A percentile compares a stretch with the other conserved stretches of the same genome.
Conservation (phyloP, 495 filamentous ascomycete genomes). For the Penicillium lagena region DNA sequence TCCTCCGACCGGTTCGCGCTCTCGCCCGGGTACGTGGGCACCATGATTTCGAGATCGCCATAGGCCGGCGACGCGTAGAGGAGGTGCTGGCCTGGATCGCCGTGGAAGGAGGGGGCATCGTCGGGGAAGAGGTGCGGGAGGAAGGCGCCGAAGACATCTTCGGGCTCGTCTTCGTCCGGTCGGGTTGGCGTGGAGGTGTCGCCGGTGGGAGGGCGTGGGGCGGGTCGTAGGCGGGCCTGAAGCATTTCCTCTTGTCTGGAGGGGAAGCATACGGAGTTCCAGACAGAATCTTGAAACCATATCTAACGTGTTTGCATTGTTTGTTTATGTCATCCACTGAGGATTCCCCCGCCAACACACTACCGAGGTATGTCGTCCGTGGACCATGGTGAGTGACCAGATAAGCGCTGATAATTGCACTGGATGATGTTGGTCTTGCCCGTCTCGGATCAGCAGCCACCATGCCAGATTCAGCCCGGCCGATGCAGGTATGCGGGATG, state of each 20-base stretch:
- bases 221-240: constrained; percentile 25
- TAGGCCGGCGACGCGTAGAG: constrained; percentile 60
- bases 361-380: too few relatives aligned
- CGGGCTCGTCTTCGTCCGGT: constrained; percentile 25
- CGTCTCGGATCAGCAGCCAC: too few relatives aligned
- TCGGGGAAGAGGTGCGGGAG: constrained; percentile 72
- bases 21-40: constrained; percentile 32
- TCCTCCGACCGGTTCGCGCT: constrained; percentile 14
- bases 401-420: too few relatives aligned
- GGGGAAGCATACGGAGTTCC: background rate
- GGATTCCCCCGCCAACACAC: too few relatives aligned
- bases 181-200: constrained; percentile 7
- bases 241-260: constrained; percentile 12
- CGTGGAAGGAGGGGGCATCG: constrained; percentile 66
- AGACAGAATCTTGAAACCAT: background rate
- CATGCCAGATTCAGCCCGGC: too few relatives aligned
- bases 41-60: constrained; percentile 41
- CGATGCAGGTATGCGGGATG: too few relatives aligned
- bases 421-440: too few relatives aligned
- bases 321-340: background rate
- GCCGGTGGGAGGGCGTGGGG: constrained; percentile 18
- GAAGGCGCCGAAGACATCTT: constrained; percentile 60
- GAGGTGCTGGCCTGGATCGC: constrained; percentile 59
- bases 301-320: background rate
- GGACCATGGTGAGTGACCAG: too few relatives aligned